Conservation (phyloP, 164 flowering plant genomes). For the Vitis riparia region DNA sequence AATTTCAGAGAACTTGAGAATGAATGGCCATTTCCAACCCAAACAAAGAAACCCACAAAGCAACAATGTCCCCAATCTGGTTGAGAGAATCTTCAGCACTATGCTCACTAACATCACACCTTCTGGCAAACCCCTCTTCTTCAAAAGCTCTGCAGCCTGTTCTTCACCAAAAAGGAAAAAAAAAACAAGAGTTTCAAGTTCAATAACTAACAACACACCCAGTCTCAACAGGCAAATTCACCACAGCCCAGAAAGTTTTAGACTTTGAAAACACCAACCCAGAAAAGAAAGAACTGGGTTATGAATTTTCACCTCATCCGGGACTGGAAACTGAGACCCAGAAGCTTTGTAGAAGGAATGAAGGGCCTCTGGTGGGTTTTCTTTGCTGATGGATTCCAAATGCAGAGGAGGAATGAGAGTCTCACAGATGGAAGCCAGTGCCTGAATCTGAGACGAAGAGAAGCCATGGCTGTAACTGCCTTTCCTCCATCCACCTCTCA, state of each 20-base stretch:
- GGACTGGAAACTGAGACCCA: slow-evolving; percentile 48
- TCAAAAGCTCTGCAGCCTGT: slow-evolving; percentile 61
- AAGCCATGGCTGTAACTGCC: slow-evolving; percentile 58
- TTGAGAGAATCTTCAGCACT: slow-evolving; percentile 49
- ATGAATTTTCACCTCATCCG: slow-evolving; percentile 46
- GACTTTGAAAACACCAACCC: too few relatives aligned
- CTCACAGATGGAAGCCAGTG: slow-evolving; percentile 59
- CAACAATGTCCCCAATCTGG: slow-evolving; percentile 65
- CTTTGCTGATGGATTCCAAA: neutral
- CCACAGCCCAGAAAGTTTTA: too few relatives aligned
- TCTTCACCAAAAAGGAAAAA: neutral
- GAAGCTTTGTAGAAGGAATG: slow-evolving; percentile 39
- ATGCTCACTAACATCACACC: slow-evolving; percentile 36
- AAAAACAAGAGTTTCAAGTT: neutral
- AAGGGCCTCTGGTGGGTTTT: slow-evolving; percentile 12
- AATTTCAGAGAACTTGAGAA: slow-evolving; percentile 56
- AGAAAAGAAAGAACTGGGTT: too few relatives aligned
- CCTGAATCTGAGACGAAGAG: slow-evolving; percentile 49
- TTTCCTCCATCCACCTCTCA: slow-evolving; percentile 39
- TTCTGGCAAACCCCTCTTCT: slow-evolving; percentile 36
- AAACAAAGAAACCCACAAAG: slow-evolving; percentile 55
- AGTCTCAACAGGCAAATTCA: too few relatives aligned
- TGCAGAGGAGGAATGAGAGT: slow-evolving; percentile 50
- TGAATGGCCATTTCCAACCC: slow-evolving; percentile 54
- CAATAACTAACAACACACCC: too few relatives aligned